Base-by-base conservation (phyloP, 1,139 yeast genomes). In the Geotrichum fermentans region DNA sequence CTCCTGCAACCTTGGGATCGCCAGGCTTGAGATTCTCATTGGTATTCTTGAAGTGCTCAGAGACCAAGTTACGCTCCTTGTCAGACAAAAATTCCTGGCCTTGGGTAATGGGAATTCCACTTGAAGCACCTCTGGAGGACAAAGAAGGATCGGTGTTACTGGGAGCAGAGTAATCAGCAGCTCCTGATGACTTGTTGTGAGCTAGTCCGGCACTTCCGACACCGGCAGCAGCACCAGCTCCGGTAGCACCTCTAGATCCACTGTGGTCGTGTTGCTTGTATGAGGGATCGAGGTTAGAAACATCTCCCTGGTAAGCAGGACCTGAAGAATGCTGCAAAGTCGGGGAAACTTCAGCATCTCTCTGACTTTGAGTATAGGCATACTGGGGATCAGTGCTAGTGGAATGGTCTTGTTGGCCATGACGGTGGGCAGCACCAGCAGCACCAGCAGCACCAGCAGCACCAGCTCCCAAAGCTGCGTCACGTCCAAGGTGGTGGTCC, bases 151-250 rank as follows among this genome's bases (percentile, higher is more conserved):
- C 45, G 11, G 47, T 51, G 14, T 52, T 14, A 8, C 49, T 53
- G 14, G 50, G 26, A 21, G 52, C 16, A 13, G 48, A 46, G 29
- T 46, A 36, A 35, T 29, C 35, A 36, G 49, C 42, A 28, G 43
- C 36, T 10, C 46, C 50, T 13, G 38, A 7, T 16, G 28, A 26
- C 28, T 13, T 38, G 16, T 35, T 33, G 24, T 42, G 41, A 33
- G 34, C 45, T 35, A 40, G 35, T 34, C 29, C 35, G 36, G 49
- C 42, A 28, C 36, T 36, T 10, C 44, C 50, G 13, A 51, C 43
- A 40, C 37, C 49, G 36, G 46, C 40, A 39, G 46, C 52, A 24
- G 51, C 51, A 41, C 47, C 47, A 17, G 51, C 50, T 17, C 32
- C 39, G 22, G 20, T 36, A 28, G 36, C 47, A 26, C 16, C 41